These are phyloP conservation scores for Alternaria sp. DNA, from an alignment of 2,329 filamentous ascomycete species.

Conservation along the genomic window DNA sequence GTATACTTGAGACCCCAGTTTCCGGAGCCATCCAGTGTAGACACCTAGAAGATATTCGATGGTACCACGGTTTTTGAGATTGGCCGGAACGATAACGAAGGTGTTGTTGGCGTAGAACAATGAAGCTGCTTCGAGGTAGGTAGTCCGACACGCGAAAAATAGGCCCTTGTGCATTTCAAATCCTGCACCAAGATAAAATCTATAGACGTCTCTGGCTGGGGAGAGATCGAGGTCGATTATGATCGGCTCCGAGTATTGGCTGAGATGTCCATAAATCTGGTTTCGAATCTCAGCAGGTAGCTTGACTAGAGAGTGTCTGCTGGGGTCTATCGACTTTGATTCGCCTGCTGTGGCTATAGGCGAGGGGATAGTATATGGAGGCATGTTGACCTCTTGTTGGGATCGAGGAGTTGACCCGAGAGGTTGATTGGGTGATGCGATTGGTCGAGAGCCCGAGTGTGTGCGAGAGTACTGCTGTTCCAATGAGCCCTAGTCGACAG, in stretches of 20 bases:
- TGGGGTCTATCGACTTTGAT: neutral
- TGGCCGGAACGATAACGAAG: neutral
- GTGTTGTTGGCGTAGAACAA: neutral
- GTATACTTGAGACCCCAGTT: neutral
- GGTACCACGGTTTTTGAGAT: neutral
- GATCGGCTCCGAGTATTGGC: neutral
- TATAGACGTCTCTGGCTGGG: neutral
- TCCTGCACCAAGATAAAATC: neutral
- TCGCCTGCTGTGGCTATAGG: neutral
- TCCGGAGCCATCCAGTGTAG: neutral
- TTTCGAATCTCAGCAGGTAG: neutral
- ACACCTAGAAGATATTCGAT: neutral
- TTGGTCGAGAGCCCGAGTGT: neutral
- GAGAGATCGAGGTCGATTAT: neutral
- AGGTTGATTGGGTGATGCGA: accelerated
- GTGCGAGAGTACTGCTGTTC: neutral
- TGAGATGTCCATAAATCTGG: neutral
- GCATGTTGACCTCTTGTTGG: neutral
- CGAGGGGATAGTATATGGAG: neutral
- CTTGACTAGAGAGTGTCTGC: neutral
- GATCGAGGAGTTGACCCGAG: accelerated
- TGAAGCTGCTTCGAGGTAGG: neutral
- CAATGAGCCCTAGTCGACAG: too few relatives aligned
- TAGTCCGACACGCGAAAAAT: neutral
- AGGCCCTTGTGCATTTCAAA: neutral